Conservation (phyloP, 257 asterid species). For the Rauvolfia tetraphylla region DNA sequence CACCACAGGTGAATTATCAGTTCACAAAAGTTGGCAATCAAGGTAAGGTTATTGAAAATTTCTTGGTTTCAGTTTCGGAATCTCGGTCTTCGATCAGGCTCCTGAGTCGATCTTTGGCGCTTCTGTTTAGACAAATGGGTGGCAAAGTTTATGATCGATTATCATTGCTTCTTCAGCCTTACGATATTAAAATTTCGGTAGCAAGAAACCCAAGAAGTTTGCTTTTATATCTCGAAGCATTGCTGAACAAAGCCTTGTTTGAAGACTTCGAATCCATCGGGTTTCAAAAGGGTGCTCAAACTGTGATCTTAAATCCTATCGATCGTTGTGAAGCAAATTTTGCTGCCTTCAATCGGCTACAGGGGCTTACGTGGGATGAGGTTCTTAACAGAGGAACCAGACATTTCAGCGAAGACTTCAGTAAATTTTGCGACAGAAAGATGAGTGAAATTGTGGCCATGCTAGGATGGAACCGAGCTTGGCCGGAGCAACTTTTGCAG, state of each 20-base stretch:
- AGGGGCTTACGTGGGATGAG: slow-evolving; percentile 80
- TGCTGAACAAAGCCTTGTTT: slow-evolving; percentile 57
- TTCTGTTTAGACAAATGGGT: slow-evolving; percentile 59
- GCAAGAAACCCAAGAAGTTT: slow-evolving; percentile 70
- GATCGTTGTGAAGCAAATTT: slow-evolving; percentile 75
- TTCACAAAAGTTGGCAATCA: slow-evolving; percentile 46
- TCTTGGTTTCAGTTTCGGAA: slow-evolving; percentile 67
- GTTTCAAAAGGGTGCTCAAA: slow-evolving; percentile 46
- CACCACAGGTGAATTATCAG: slow-evolving; percentile 35
- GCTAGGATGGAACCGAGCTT: slow-evolving; percentile 91
- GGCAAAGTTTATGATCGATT: slow-evolving; percentile 63
- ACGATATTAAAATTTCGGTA: slow-evolving; percentile 60
- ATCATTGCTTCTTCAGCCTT: slow-evolving; percentile 62
- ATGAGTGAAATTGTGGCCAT: slow-evolving; percentile 93
- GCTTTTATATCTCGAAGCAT: slow-evolving; percentile 68
- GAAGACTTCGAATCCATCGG: slow-evolving; percentile 74
- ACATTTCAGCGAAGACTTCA: slow-evolving; percentile 83
- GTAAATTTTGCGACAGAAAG: slow-evolving; percentile 87
- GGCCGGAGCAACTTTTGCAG: slow-evolving; percentile 92
- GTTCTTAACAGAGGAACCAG: slow-evolving; percentile 77
- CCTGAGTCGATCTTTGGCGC: slow-evolving; percentile 51
- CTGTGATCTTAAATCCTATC: slow-evolving; percentile 60
- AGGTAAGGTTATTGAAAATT: slow-evolving; percentile 58
- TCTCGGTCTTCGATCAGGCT: slow-evolving; percentile 61
- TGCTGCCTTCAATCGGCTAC: slow-evolving; percentile 49